phyloP scores from a whole-genome alignment of 2,329 filamentous ascomycete genomes.

The Penicillium corylophilum region DNA sequence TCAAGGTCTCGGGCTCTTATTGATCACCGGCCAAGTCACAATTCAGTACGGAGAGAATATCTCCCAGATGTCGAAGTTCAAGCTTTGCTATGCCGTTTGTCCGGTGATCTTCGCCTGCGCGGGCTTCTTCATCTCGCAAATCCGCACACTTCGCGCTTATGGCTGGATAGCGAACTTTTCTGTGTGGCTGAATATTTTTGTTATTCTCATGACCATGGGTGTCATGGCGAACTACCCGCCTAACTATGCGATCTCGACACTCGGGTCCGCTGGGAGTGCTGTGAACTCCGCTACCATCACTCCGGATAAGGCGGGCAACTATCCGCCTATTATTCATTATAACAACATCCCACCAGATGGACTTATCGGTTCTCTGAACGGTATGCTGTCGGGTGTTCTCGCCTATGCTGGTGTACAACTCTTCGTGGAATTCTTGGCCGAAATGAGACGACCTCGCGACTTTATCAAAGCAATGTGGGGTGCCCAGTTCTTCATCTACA shows the following conservation, averaged over 20 bases:
- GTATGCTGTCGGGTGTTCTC: constrained; percentile 56
- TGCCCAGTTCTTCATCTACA: constrained; percentile 51
- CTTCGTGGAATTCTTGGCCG: constrained; percentile 59
- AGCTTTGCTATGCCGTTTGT: constrained; percentile 55
- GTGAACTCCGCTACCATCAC: constrained; percentile 25
- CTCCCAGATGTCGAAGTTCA: constrained; percentile 52
- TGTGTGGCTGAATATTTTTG: constrained; percentile 57
- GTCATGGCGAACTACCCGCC: constrained; percentile 52
- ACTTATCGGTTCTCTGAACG: constrained; percentile 48
- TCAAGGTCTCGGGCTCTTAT: constrained; percentile 45
- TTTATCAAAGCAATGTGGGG: constrained; percentile 50
- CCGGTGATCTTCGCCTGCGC: constrained; percentile 51
- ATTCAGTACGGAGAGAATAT: constrained; percentile 56
- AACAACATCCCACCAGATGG: constrained; percentile 44
- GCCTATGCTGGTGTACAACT: constrained; percentile 60
- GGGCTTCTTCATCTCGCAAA: constrained; percentile 56
- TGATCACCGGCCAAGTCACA: constrained; percentile 55
- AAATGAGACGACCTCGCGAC: constrained; percentile 51
- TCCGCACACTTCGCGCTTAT: constrained; percentile 56
- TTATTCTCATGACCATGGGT: constrained; percentile 58
- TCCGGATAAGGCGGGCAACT: constrained; percentile 28
- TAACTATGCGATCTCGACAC: constrained; percentile 42
- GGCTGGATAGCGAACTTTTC: constrained; percentile 57
- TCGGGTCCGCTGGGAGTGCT: constrained; percentile 29
- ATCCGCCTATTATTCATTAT: constrained; percentile 40